A percentile compares a stretch with the other conserved stretches of the same genome.
These are phyloP conservation scores for Hebeloma cylindrosporum DNA, from an alignment of 768 basidiomycete genomes.

Conservation along the genomic window DNA sequence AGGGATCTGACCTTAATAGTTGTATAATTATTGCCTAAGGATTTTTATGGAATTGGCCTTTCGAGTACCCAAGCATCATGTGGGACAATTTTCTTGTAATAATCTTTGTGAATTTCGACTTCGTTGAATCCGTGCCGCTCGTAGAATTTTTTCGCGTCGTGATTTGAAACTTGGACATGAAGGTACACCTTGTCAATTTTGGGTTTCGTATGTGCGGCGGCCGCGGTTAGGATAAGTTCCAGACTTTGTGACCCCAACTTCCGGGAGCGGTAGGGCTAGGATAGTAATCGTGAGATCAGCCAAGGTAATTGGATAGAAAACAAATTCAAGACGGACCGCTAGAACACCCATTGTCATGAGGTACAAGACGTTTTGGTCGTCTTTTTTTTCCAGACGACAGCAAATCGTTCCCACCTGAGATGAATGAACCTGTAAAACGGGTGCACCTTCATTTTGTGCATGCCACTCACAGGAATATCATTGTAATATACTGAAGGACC, in stretches of 20 bases:
- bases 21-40: constrained; percentile 11
- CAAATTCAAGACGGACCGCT: constrained; percentile 60
- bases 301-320: constrained; percentile 1
- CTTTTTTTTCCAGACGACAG: constrained; percentile 75
- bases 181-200: constrained; percentile 73
- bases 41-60: constrained; percentile 41
- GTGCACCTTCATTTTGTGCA: constrained; percentile 15
- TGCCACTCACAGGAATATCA: constrained; percentile 73
- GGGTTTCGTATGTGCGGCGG: constrained; percentile 55
- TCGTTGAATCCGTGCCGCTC: constrained; percentile 80
- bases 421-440: constrained; percentile 13
- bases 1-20: constrained; percentile 20
- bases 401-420: constrained; percentile 77
- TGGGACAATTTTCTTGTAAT: constrained; percentile 89
- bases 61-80: constrained; percentile 88
- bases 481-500: constrained; percentile 77
- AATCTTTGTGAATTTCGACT: constrained; percentile 62
- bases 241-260: constrained; percentile 73
- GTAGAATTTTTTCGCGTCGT: constrained; percentile 77
- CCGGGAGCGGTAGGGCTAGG: constrained; percentile 82
- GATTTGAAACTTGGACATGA: constrained; percentile 86
- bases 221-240: constrained; percentile 64
- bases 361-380: constrained; percentile 60
- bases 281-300: constrained; percentile 11
- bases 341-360: constrained; percentile 93